These are phyloP conservation scores for Lotmaria passim DNA, from an alignment of 208 protist genomes.

Conservation along the genomic window DNA sequence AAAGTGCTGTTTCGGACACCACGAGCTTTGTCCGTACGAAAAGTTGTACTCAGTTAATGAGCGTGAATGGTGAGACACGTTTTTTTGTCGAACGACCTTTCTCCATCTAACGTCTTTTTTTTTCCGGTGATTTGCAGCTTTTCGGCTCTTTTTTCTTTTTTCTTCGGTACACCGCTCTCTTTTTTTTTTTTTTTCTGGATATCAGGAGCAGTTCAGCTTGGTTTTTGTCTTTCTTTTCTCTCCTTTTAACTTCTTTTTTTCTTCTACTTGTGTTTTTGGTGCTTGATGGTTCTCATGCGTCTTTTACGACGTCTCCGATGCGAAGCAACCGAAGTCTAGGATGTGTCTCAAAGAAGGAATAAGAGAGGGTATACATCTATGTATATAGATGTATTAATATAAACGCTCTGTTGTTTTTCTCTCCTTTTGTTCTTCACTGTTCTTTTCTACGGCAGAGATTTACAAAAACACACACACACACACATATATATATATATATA, in stretches of 20 bases:
- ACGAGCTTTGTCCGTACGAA: neutral
- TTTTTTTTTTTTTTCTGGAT: constrained; percentile 5
- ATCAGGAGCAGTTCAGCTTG: too few species aligned
- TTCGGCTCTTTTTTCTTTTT: constrained; percentile 13
- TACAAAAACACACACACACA: neutral
- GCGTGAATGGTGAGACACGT: too few species aligned
- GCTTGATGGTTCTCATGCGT: too few species aligned
- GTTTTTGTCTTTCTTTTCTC: neutral
- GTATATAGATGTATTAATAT: too few species aligned
- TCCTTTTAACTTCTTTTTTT: neutral
- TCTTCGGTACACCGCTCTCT: neutral
- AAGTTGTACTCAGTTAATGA: too few species aligned
- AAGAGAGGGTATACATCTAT: too few species aligned
- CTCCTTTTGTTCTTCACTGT: neutral
- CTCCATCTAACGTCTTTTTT: too few species aligned
- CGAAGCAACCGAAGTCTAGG: too few species aligned
- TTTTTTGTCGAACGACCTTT: too few species aligned
- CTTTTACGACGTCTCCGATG: too few species aligned
- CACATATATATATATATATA: neutral
- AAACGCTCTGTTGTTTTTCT: neutral
- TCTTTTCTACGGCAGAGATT: neutral
- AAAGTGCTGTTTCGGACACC: neutral
- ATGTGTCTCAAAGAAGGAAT: too few species aligned
- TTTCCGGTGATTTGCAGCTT: neutral
- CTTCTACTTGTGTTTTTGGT: too few species aligned